Evolutionary conservation across 345 rosid genomes (phyloP), one percentile per base, ranked within the genome.

Genomic region (Corchorus olitorius): DNA sequence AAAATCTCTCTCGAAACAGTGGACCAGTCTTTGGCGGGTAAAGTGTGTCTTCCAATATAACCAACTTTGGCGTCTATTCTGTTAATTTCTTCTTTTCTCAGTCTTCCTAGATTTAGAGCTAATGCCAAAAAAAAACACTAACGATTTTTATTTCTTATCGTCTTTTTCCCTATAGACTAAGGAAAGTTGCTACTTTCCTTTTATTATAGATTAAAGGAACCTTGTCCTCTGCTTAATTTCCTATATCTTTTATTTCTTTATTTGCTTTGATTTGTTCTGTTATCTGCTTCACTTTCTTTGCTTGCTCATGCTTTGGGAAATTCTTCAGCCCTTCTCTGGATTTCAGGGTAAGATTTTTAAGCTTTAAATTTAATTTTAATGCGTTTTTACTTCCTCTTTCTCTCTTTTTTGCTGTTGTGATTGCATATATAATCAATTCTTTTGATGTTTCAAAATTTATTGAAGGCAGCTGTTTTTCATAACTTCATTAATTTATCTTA

Each of bases 21-120:
- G 63, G 77, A 82, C 82, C 75, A 56, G 53, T 45, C 52, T 55
- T 59, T 59, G 65, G 75, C 82, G 68, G 85, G 72, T 67, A 46
- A 75, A 65, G 12, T 45, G 20, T 22, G 77, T 66, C 53, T 64
- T 61, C 27, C 5, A 4, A 39, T 15, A 0, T 48, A 61, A 74
- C 76, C 7, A 50, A 17, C 70, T 63, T 43, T 58, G 72, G 69
- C 63, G 37, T 71, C 76, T 70, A 8, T 14, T 13, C 15, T 17
- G 6, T 45, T n/a, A n/a, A n/a, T n/a, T 45, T 14, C 56, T n/a
- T 35, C 65, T 17, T 19, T 39, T 54, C n/a, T 48, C 16, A 12
- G 46, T 53, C 75, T 27, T 72, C 65, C 20, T 35, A 56, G 46
- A 70, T 34, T 10, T 62, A 59, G 39, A 73, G 22, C 76, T 16